Conservation (phyloP, 108 stramenopile genomes). For the Pseudonitzschia delicatissima region DNA sequence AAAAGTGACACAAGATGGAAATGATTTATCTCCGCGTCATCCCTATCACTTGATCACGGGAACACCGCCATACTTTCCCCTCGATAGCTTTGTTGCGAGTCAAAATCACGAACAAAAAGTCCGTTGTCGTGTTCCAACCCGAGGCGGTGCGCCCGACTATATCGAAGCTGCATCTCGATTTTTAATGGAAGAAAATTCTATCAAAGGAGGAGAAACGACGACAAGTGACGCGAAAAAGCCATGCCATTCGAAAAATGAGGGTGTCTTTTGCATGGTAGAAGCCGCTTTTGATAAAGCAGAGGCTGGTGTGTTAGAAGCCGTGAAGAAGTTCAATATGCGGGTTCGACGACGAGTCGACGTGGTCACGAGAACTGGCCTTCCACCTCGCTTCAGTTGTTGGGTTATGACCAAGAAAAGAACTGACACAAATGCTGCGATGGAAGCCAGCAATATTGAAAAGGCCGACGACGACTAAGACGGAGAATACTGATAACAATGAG, state of each 20-base stretch:
- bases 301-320: slow-evolving; percentile 13
- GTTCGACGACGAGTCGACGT: slow-evolving; percentile 28
- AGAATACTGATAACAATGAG: neutral
- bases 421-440: neutral
- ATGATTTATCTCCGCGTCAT: slow-evolving; percentile 1
- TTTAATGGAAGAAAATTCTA: neutral
- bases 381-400: slow-evolving; percentile 36
- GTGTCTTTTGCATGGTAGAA: slow-evolving; percentile 32
- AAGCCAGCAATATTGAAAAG: neutral
- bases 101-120: slow-evolving; percentile 35
- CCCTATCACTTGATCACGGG: slow-evolving; percentile 30
- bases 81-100: slow-evolving; percentile 32
- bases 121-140: slow-evolving; percentile 33
- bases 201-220: slow-evolving; percentile 2
- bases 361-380: slow-evolving; percentile 27
- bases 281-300: slow-evolving; percentile 25
- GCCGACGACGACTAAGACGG: neutral
- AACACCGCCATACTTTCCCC: slow-evolving; percentile 36
- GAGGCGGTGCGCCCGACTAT: slow-evolving; percentile 33
- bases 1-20: neutral
- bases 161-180: slow-evolving; percentile 25
- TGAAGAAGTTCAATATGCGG: neutral
- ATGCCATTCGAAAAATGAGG: neutral
- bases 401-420: slow-evolving; percentile 11
- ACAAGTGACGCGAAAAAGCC: neutral